phyloP scores from a whole-genome alignment of 257 asterid species.

The Solanum appendiculatum region DNA sequence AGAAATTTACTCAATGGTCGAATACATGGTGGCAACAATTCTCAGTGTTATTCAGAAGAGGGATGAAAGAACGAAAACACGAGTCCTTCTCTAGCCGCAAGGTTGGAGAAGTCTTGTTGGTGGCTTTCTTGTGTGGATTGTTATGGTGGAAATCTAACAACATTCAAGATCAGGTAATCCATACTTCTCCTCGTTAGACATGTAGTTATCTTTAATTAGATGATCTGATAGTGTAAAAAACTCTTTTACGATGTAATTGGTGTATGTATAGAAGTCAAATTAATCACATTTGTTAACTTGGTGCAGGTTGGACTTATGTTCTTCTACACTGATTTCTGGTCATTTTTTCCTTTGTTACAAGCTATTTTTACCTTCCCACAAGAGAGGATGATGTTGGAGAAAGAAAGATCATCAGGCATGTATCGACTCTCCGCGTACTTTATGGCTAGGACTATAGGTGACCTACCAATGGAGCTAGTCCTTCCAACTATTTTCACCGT shows the following conservation, averaged over 20 bases:
- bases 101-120: conserved; percentile 40
- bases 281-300: neutral
- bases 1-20: conserved; percentile 37
- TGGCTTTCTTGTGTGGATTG: conserved; percentile 42
- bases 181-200: neutral
- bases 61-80: conserved; percentile 66
- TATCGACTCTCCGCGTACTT: conserved; percentile 73
- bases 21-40: conserved; percentile 74
- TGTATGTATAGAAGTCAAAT: too few relatives aligned
- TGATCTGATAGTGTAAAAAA: neutral
- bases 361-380: conserved; percentile 79
- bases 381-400: conserved; percentile 54
- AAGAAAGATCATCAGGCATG: conserved; percentile 82
- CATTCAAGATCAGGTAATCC: conserved; percentile 65
- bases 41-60: conserved; percentile 49
- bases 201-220: neutral
- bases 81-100: conserved; percentile 55
- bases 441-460: conserved; percentile 64
- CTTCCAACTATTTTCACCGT: conserved; percentile 51
- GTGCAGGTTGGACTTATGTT: conserved; percentile 61
- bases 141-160: conserved; percentile 73
- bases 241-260: neutral
- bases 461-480: conserved; percentile 73
- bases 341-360: conserved; percentile 57
- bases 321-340: conserved; percentile 63